A percentile compares a stretch with the other conserved stretches of the same genome.
Evolutionary conservation across 129 eudicot species (phyloP).

Genomic region (Tanacetum coccineum): DNA sequence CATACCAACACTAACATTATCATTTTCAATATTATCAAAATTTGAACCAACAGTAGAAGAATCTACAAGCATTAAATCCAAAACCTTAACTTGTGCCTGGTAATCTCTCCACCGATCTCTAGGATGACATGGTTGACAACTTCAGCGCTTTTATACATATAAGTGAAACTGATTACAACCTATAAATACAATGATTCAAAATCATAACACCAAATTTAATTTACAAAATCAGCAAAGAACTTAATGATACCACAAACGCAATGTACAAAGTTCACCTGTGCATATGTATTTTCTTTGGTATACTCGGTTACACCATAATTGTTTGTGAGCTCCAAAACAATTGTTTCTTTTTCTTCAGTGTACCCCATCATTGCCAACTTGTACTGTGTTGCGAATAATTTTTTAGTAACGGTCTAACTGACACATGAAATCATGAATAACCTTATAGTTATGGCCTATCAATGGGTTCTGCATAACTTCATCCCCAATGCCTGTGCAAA

Average conservation of each 20-base stretch:
- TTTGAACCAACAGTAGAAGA: too few species aligned
- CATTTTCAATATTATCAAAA: too few species aligned
- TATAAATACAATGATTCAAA: conserved; percentile 16
- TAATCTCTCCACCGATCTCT: conserved; percentile 91
- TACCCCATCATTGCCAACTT: conserved; percentile 92
- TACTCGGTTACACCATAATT: conserved; percentile 89
- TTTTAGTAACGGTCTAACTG: not conserved
- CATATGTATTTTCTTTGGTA: conserved; percentile 93
- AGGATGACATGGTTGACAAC: conserved; percentile 62
- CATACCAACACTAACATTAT: too few species aligned
- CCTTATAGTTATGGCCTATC: too few species aligned
- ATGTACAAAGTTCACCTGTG: conserved; percentile 51
- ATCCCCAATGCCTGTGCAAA: too few species aligned
- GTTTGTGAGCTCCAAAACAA: conserved; percentile 84
- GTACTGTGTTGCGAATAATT: conserved; percentile 43
- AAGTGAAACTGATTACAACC: conserved; percentile 83
- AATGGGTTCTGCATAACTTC: too few species aligned
- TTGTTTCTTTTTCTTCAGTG: conserved; percentile 66
- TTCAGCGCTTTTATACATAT: conserved; percentile 85
- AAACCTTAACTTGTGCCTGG: too few species aligned
- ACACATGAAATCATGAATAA: not conserved
- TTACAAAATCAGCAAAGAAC: not conserved
- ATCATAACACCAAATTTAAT: not conserved
- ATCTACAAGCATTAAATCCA: too few species aligned
- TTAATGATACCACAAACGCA: not conserved